These are phyloP conservation scores for Puccinellia tenuiflora DNA, from an alignment of 176 grass and related monocot genomes.

Conservation along the genomic window DNA sequence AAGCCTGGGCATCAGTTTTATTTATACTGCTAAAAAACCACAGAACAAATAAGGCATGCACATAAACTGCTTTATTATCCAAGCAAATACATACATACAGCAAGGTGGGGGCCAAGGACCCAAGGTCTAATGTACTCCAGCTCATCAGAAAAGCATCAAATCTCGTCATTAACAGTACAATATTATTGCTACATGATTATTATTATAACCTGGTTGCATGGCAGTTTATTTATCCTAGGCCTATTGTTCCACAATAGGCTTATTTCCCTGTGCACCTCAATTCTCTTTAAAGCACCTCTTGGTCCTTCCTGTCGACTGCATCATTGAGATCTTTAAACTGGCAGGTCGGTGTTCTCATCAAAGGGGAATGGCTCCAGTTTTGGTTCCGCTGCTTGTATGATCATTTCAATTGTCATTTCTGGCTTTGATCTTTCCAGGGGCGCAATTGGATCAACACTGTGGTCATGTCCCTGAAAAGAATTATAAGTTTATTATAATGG, in stretches of 20 bases:
- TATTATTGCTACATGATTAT: background rate
- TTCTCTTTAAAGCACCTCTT: background rate
- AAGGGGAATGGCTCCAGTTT: slow-evolving; percentile 53
- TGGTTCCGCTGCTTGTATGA: slow-evolving; percentile 43
- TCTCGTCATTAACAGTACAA: background rate
- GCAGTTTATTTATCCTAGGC: slow-evolving; percentile 24
- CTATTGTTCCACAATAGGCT: slow-evolving; percentile 4
- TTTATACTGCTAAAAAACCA: background rate
- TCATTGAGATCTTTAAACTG: slow-evolving; percentile 21
- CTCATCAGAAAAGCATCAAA: slow-evolving; percentile 10
- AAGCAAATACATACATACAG: slow-evolving; percentile 22
- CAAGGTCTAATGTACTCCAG: background rate
- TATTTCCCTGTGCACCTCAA: background rate
- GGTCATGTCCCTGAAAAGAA: slow-evolving; percentile 35
- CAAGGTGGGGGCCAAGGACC: background rate
- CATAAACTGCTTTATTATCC: slow-evolving; percentile 23
- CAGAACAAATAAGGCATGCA: background rate
- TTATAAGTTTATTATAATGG: background rate
- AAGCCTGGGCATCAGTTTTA: background rate
- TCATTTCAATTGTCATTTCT: slow-evolving; percentile 39
- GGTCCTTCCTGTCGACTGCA: background rate
- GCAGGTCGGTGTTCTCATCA: slow-evolving; percentile 45
- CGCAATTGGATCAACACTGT: slow-evolving; percentile 34
- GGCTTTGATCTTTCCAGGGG: slow-evolving; percentile 56
- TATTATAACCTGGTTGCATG: slow-evolving; percentile 2